Evolutionary conservation across 2,329 filamentous ascomycete species (phyloP).

Genomic region (Verticillium isaacii): DNA sequence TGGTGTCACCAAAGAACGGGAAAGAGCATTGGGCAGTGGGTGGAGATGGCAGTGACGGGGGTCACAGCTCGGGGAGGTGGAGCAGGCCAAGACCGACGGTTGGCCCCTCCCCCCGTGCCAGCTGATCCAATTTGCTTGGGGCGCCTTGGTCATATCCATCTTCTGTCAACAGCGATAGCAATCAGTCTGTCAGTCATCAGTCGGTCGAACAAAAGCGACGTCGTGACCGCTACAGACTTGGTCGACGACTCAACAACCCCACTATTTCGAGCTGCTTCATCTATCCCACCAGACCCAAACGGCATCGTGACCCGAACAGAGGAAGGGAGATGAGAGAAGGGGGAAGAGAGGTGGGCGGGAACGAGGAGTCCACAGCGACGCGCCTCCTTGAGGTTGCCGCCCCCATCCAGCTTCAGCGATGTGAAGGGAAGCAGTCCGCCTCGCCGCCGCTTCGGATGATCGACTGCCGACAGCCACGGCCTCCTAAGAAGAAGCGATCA

Average conservation of each 20-base stretch:
- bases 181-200: background rate
- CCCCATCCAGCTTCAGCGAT: too few species aligned
- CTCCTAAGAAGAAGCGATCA: background rate
- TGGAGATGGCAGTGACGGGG: background rate
- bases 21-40: background rate
- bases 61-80: background rate
- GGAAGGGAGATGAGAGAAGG: background rate
- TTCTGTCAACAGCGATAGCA: background rate
- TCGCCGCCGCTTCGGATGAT: background rate
- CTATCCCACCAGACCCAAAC: background rate
- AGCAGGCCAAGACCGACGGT: background rate
- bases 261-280: background rate
- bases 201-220: background rate
- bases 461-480: background rate
- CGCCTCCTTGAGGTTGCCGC: too few species aligned
- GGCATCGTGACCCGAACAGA: background rate
- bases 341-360: too few species aligned
- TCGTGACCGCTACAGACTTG: background rate
- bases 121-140: background rate
- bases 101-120: background rate
- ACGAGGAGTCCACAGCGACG: too few species aligned
- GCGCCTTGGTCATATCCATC: background rate
- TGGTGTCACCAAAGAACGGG: background rate
- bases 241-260: background rate
- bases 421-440: background rate